Percentiles rank a stretch among this genome's conserved stretches.
These are phyloP conservation scores for Eucalyptus urophylla DNA, from an alignment of 345 rosid species.

Conservation along the genomic window DNA sequence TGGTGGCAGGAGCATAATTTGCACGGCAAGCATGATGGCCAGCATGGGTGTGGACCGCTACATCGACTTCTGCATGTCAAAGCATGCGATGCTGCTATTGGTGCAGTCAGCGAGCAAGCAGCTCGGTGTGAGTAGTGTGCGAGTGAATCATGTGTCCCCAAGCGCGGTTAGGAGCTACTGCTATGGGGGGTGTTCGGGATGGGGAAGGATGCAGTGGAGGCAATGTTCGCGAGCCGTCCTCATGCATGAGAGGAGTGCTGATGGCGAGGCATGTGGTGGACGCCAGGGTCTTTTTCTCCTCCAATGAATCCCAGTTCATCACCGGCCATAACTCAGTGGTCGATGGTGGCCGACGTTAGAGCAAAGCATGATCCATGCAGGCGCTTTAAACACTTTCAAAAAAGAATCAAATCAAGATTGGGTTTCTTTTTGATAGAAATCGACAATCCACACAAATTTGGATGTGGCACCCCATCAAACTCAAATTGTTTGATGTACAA, in stretches of 20 bases:
- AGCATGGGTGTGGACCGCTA: background rate
- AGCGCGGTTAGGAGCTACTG: background rate
- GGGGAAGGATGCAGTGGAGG: constrained; percentile 1
- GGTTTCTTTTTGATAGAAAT: background rate
- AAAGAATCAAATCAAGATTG: background rate
- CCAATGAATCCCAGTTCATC: background rate
- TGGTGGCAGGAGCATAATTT: constrained; percentile 3
- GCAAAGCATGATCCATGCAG: background rate
- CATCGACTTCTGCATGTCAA: constrained; percentile 13
- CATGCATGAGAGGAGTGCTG: background rate
- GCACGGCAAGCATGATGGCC: constrained; percentile 3
- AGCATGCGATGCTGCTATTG: constrained; percentile 8
- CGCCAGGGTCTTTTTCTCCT: constrained; percentile 8
- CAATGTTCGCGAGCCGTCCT: background rate
- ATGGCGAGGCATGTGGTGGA: constrained; percentile 2
- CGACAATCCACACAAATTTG: background rate
- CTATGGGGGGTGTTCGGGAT: background rate
- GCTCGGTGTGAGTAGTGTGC: constrained; percentile 1
- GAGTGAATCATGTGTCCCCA: constrained; percentile 15
- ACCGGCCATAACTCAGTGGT: constrained; percentile 10
- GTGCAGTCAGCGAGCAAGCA: constrained; percentile 6
- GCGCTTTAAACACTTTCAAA: background rate
- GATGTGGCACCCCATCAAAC: background rate
- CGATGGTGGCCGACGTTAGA: background rate
- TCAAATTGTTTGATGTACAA: background rate